Base-by-base conservation (phyloP, 192 early-diverging fungal genomes). In the Phlyctochytrium arcticum region DNA sequence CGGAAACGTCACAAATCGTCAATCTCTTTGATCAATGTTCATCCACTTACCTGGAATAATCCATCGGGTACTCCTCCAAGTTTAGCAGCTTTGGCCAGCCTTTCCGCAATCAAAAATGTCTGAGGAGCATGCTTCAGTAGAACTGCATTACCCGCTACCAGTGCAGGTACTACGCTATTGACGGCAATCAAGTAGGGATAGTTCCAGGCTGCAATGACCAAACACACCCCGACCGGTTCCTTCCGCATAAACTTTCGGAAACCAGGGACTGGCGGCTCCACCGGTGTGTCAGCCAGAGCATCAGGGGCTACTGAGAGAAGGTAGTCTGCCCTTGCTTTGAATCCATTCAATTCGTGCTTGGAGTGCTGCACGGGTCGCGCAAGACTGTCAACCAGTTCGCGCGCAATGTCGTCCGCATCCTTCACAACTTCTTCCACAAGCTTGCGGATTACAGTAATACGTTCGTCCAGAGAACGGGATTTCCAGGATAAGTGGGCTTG, bases 51-150 rank as follows among this genome's bases (percentile, higher is more conserved):
- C 67, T 90, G 87, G 58, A 90, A 84, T 5, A 90, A 87, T 19
- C 75, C 78, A 6, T 77, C 63, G 1, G 89, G 89, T 19, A 91
- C 51, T 24, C 89, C 91, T 21, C 89, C 88, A 46, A 79, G 80
- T 23, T 71, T 71, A 54, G 88, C 85, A 0, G 84, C 80, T 26
- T 78, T 72, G 3, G 67, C 79, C 56, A 91, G 89, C 24, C 86
- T 68, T 33, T 93, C 88, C 6, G 80, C 91, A 54, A 81, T 84
- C 21, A 86, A 80, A 19, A 89, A 89, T 7, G 91, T 93, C 70
- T 91, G 89, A 3, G 90, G 88, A 7, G 89, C 86, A 39, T 90
- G 89, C 69, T 92, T 92, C 48, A 92, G 64, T 29, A 90, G 69
- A 21, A 92, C 88, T 2, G 82, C 72, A 67, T 92, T 92, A 23